These are phyloP conservation scores for Lasiodiplodia sp. DNA, from an alignment of 2,329 filamentous ascomycete genomes.

Conservation along the genomic window DNA sequence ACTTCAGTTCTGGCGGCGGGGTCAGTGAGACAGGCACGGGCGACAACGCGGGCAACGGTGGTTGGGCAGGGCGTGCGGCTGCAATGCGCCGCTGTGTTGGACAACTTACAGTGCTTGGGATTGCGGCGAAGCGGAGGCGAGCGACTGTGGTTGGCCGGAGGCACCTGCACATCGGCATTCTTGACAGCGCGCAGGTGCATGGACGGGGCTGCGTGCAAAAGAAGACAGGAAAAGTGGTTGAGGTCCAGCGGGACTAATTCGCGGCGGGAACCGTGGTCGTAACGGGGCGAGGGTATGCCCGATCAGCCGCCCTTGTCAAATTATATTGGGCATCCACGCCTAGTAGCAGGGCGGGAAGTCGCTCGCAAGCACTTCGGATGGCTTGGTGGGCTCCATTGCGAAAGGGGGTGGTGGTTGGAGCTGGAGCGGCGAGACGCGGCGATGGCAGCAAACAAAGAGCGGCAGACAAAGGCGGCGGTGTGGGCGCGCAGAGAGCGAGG, in stretches of 20 bases:
- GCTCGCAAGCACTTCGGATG: conserved; percentile 29
- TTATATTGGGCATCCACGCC: conserved; percentile 2
- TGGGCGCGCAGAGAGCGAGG: neutral
- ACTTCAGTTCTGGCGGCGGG: conserved; percentile 7
- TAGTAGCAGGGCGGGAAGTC: conserved; percentile 30
- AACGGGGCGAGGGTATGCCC: conserved; percentile 12
- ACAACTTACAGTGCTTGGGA: conserved; percentile 16
- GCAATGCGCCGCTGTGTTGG: conserved; percentile 25
- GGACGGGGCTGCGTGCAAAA: neutral
- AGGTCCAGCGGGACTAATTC: neutral
- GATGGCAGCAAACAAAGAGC: neutral
- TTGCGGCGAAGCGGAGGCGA: conserved; percentile 13
- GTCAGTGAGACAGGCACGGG: conserved; percentile 21
- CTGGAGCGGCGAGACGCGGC: conserved; percentile 5
- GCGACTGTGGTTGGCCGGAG: conserved; percentile 13
- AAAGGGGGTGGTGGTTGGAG: conserved; percentile 2
- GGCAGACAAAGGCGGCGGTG: neutral
- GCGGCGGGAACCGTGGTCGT: conserved; percentile 10
- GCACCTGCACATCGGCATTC: conserved; percentile 7
- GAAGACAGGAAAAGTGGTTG: neutral
- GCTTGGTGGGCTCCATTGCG: conserved; percentile 30
- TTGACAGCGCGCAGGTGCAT: conserved; percentile 16
- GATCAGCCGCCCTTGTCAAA: neutral
- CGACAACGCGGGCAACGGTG: conserved; percentile 18
- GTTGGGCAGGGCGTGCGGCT: conserved; percentile 10